Evolutionary conservation across 768 basidiomycete species (phyloP).

Genomic region (Arthromyces matolae): DNA sequence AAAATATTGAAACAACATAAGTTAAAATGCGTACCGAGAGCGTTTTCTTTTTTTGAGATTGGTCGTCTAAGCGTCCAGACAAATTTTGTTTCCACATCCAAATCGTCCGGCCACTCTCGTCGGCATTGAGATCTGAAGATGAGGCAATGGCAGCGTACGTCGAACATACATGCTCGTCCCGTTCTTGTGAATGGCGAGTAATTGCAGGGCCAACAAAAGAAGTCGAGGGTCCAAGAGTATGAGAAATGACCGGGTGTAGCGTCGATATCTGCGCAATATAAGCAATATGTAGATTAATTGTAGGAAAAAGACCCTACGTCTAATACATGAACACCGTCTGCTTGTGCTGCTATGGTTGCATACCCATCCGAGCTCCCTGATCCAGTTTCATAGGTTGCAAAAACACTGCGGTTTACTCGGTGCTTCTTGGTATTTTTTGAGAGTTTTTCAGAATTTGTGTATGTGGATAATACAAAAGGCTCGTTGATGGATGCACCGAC

Average conservation of each 20-base stretch:
- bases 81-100: constrained; percentile 61
- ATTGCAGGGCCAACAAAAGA: constrained; percentile 58
- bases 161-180: constrained; percentile 35
- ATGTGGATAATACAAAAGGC: constrained; percentile 36
- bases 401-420: constrained; percentile 24
- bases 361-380: constrained; percentile 44
- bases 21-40: constrained; percentile 4
- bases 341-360: constrained; percentile 66
- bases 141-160: constrained; percentile 55
- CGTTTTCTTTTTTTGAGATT: constrained; percentile 36
- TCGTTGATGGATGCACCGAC: constrained; percentile 27
- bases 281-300: neutral
- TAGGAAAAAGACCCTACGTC: constrained; percentile 47
- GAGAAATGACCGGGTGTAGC: constrained; percentile 62
- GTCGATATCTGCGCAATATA: constrained; percentile 45
- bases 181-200: constrained; percentile 32
- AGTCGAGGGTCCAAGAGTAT: constrained; percentile 66
- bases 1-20: constrained; percentile 4
- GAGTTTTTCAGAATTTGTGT: constrained; percentile 28
- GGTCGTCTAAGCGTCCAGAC: constrained; percentile 31
- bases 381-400: constrained; percentile 31
- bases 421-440: constrained; percentile 17
- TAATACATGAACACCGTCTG: constrained; percentile 71
- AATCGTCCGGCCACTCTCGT: constrained; percentile 46
- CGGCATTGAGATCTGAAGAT: constrained; percentile 40